phyloP scores from a whole-genome alignment of 805 yeast genomes.

The Candida anglica region DNA sequence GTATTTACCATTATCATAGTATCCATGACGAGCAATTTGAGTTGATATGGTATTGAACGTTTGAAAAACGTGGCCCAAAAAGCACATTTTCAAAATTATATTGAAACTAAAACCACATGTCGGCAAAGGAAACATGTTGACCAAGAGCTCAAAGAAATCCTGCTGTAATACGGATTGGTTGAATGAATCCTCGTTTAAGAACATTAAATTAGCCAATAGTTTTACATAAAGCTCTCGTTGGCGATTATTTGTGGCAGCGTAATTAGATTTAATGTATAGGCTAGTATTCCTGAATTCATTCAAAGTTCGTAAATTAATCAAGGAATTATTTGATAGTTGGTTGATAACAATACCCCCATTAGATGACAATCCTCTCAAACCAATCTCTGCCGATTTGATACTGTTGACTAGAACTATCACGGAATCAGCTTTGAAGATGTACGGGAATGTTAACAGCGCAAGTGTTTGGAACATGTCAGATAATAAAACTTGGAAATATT shows the following conservation, averaged over 20 bases:
- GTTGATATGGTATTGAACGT: slow-evolving; percentile 19
- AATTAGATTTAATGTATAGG: slow-evolving; percentile 26
- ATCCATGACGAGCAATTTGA: slow-evolving; percentile 23
- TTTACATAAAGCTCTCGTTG: slow-evolving; percentile 29
- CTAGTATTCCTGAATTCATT: slow-evolving; percentile 36
- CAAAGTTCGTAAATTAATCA: slow-evolving; percentile 54
- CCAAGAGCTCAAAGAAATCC: slow-evolving; percentile 53
- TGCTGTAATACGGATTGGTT: slow-evolving; percentile 31
- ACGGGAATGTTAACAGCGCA: slow-evolving; percentile 35
- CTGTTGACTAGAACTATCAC: slow-evolving; percentile 47
- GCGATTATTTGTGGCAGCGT: slow-evolving; percentile 24
- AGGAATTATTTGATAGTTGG: slow-evolving; percentile 58
- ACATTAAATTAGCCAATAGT: slow-evolving; percentile 28
- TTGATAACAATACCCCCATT: slow-evolving; percentile 43
- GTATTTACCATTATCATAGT: slow-evolving; percentile 19
- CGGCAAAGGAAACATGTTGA: slow-evolving; percentile 47
- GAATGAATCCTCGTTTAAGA: slow-evolving; percentile 28
- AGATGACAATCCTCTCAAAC: slow-evolving; percentile 50
- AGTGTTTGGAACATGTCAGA: slow-evolving; percentile 32
- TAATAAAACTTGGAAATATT: slow-evolving; percentile 24
- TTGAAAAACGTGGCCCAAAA: slow-evolving; percentile 51
- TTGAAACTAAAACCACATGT: slow-evolving; percentile 43
- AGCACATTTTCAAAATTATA: slow-evolving; percentile 46
- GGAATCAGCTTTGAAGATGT: slow-evolving; percentile 30
- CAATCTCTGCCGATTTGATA: slow-evolving; percentile 61